These are phyloP conservation scores for Salix purpurea DNA, from an alignment of 345 rosid genomes.

Conservation along the genomic window DNA sequence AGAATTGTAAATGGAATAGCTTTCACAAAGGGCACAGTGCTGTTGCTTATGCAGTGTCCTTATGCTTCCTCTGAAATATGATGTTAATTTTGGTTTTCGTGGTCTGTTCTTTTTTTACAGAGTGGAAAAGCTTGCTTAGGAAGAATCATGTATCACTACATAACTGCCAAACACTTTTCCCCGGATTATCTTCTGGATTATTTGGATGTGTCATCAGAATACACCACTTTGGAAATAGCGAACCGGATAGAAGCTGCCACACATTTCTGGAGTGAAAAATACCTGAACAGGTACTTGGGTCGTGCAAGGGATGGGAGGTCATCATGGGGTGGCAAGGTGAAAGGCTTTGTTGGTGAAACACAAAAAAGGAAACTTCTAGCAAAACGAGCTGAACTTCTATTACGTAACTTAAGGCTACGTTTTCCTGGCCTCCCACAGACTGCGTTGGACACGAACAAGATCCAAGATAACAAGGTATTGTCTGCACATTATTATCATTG, in stretches of 20 bases:
- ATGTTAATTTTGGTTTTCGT: neutral
- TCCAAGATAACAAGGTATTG: slow-evolving; percentile 23
- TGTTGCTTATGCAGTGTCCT: neutral
- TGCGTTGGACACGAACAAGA: slow-evolving; percentile 20
- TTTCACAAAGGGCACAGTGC: neutral
- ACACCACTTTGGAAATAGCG: slow-evolving; percentile 17
- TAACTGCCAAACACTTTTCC: slow-evolving; percentile 31
- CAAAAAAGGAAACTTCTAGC: slow-evolving; percentile 17
- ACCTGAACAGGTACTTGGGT: neutral
- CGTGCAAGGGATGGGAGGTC: neutral
- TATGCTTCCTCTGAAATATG: neutral
- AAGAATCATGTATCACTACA: slow-evolving; percentile 26
- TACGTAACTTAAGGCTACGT: slow-evolving; percentile 16
- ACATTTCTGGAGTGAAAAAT: slow-evolving; percentile 17
- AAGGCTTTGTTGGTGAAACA: slow-evolving; percentile 7
- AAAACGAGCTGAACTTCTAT: slow-evolving; percentile 16
- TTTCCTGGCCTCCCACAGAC: slow-evolving; percentile 27
- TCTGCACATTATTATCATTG: neutral
- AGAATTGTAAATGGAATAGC: neutral
- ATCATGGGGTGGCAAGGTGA: slow-evolving; percentile 19
- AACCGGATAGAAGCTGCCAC: slow-evolving; percentile 24
- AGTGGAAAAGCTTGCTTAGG: slow-evolving; percentile 38
- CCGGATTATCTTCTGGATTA: slow-evolving; percentile 32
- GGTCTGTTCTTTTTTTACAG: slow-evolving; percentile 15
- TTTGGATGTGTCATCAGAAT: slow-evolving; percentile 23